Base-by-base conservation (phyloP, 805 yeast genomes). In the Priceomyces carsonii region DNA sequence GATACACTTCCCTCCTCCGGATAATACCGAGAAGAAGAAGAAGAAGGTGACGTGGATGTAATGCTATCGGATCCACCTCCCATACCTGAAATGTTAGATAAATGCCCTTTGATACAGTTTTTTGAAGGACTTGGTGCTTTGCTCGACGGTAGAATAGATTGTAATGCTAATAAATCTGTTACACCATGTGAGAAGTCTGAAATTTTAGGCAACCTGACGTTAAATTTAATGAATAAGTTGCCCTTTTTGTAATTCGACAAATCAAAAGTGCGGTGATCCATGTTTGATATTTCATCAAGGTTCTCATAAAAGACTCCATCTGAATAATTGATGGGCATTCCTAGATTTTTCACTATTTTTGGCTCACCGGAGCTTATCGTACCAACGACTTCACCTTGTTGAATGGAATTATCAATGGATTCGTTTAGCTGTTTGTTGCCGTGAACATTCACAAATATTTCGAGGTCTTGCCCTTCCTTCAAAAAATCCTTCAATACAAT, bases 261-360 rank as follows among this genome's bases (percentile, higher is more conserved):
- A 37, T 56, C 55, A 30, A 53, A 47, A 3, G 44, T 39, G 5
- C 43, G 41, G 6, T 51, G 55, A 7, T 35, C 35, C 18, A 32
- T 29, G n/a, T 45, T 46, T 9, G 48, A 40, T 0, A 39, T 34
- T 6, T 45, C 44, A 3, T 38, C 42, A 8, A 42, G 32, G 2
- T 47, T 50, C 26, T 66, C 66, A 29, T 40, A 46, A 33, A 47
- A 55, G 18, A 47, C 44, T 3, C 64, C 66, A 22, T 56, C 52
- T 3, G 43, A 38, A 15, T 48, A 48, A 32, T 53, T 46, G 22
- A 71, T 64, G 9, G 90, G 89, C 87, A 82, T 81, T 5, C 90
- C 90, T 31, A 62, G 54, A 1, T 74, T 75, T 36, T 63, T 62
- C 3, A 77, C 61, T 13, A 71, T 53, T 43, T 77, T 79, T 9